These are phyloP conservation scores for Torrubiella hemipterigena DNA, from an alignment of 2,329 filamentous ascomycete species.

Conservation along the genomic window DNA sequence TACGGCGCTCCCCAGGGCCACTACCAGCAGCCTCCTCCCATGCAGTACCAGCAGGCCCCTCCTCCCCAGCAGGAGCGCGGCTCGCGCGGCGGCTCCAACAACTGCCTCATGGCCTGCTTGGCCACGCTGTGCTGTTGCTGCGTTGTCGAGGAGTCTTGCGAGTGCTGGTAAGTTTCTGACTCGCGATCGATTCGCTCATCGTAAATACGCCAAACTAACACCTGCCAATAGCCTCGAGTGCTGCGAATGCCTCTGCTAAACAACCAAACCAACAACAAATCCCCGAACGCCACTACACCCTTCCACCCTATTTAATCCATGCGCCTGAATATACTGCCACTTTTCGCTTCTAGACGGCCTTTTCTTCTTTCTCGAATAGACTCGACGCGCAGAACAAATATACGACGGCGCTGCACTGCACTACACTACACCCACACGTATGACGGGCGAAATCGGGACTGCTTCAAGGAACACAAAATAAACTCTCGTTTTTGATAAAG, in stretches of 20 bases:
- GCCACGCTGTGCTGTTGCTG: slow-evolving; percentile 39
- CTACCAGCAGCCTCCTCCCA: slow-evolving; percentile 25
- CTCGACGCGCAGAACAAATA: no score
- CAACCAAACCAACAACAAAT: no score
- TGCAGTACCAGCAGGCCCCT: slow-evolving; percentile 27
- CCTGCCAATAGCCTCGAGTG: slow-evolving; percentile 21
- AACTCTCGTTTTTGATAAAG: no score
- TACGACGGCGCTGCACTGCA: no score
- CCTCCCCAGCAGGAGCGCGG: slow-evolving; percentile 15
- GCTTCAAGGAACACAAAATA: no score
- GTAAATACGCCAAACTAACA: slow-evolving; percentile 7
- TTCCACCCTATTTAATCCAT: no score
- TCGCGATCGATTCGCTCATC: not conserved
- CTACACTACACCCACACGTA: no score
- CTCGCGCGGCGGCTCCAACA: slow-evolving; percentile 22
- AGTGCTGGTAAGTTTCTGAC: slow-evolving; percentile 37
- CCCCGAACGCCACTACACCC: no score
- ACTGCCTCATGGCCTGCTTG: slow-evolving; percentile 34
- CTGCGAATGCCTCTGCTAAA: slow-evolving; percentile 27
- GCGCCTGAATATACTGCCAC: no score
- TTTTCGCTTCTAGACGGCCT: no score
- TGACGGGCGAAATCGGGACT: no score
- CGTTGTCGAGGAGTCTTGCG: slow-evolving; percentile 35
- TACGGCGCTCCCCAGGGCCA: slow-evolving; percentile 21
- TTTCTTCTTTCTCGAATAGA: no score